These are phyloP conservation scores for Vigna mungo DNA, from an alignment of 306 rosid species.

Conservation along the genomic window DNA sequence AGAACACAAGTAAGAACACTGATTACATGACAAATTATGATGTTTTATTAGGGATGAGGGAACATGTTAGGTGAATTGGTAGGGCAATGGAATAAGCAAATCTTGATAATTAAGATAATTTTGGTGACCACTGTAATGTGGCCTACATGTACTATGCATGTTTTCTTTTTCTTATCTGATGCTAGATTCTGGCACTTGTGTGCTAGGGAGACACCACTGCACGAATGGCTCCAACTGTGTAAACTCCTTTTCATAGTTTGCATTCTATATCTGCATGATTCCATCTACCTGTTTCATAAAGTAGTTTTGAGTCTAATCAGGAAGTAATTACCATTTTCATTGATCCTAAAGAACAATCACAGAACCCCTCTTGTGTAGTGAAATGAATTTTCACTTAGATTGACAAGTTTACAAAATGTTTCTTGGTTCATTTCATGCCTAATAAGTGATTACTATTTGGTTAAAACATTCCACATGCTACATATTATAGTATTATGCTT, in stretches of 20 bases:
- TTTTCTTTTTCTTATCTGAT: slow-evolving; percentile 20
- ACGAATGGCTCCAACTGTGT: slow-evolving; percentile 21
- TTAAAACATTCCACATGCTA: neutral
- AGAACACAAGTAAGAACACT: neutral
- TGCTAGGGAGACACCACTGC: slow-evolving; percentile 25
- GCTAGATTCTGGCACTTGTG: neutral
- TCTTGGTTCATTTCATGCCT: neutral
- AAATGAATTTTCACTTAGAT: no score
- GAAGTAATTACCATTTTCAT: slow-evolving; percentile 9
- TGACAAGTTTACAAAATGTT: neutral
- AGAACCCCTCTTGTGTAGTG: neutral
- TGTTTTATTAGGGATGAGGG: neutral
- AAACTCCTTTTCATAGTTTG: slow-evolving; percentile 26
- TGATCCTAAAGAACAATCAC: neutral
- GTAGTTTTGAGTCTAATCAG: neutral
- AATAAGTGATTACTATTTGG: neutral
- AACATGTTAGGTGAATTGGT: slow-evolving; percentile 36
- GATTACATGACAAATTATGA: slow-evolving; percentile 40
- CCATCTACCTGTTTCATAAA: neutral
- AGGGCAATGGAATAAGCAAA: slow-evolving; percentile 8
- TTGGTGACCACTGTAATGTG: slow-evolving; percentile 29
- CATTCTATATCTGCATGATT: slow-evolving; percentile 12
- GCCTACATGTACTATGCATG: slow-evolving; percentile 40
- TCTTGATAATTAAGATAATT: slow-evolving; percentile 26
- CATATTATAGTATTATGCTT: slow-evolving; percentile 11